A percentile compares a stretch with the other conserved stretches of the same genome.
These are phyloP conservation scores for Kwoniella europaea DNA, from an alignment of 768 basidiomycete species.

Conservation along the genomic window DNA sequence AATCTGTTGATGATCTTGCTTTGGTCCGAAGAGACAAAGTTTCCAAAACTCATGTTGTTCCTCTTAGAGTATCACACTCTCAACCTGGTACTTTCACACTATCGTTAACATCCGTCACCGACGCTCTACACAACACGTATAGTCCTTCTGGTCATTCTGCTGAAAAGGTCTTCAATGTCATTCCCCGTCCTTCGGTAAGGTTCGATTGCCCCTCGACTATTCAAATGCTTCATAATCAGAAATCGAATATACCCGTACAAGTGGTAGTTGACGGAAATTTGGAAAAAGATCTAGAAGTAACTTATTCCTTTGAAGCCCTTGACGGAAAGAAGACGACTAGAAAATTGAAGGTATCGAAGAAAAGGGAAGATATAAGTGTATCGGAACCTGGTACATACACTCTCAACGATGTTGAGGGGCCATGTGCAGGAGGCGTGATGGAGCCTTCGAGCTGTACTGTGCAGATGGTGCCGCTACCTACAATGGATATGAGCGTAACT, in stretches of 20 bases:
- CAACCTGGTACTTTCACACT: slow-evolving; percentile 64
- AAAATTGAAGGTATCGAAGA: slow-evolving; percentile 64
- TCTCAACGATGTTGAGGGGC: slow-evolving; percentile 71
- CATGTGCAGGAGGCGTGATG: slow-evolving; percentile 81
- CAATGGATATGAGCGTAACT: slow-evolving; percentile 84
- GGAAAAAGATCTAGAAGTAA: slow-evolving; percentile 60
- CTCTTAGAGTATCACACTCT: slow-evolving; percentile 43
- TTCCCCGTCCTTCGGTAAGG: slow-evolving; percentile 72
- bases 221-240: slow-evolving; percentile 71
- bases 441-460: slow-evolving; percentile 82
- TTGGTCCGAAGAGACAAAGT: slow-evolving; percentile 37
- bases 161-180: slow-evolving; percentile 68
- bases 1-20: slow-evolving; percentile 31
- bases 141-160: slow-evolving; percentile 46
- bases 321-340: slow-evolving; percentile 69
- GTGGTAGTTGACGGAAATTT: slow-evolving; percentile 66
- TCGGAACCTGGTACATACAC: slow-evolving; percentile 77
- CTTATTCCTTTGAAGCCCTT: slow-evolving; percentile 68
- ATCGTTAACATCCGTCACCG: slow-evolving; percentile 71
- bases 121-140: slow-evolving; percentile 79
- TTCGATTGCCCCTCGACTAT: slow-evolving; percentile 70
- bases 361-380: slow-evolving; percentile 46
- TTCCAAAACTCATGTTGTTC: slow-evolving; percentile 49
- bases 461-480: slow-evolving; percentile 66
- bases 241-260: slow-evolving; percentile 66